Conservation (phyloP, 1,284 basidiomycete genomes). For the Entoloma clypeatum region DNA sequence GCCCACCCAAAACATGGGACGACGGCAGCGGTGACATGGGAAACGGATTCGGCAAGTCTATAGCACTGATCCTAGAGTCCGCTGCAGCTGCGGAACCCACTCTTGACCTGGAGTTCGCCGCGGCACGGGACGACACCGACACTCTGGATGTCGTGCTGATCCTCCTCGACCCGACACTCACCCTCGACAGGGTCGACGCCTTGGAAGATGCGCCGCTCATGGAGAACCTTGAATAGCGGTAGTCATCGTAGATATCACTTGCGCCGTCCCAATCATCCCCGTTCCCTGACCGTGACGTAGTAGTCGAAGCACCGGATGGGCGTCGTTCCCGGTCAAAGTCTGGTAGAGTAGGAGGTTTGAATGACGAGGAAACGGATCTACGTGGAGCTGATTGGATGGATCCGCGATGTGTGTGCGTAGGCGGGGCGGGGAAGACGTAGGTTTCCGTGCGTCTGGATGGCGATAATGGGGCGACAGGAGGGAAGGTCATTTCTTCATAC, state of each 20-base stretch:
- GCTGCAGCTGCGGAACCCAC: too few relatives aligned
- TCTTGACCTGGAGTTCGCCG: too few relatives aligned
- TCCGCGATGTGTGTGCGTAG: slow-evolving; percentile 17
- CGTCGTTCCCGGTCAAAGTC: slow-evolving; percentile 17
- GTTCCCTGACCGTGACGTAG: slow-evolving; percentile 32
- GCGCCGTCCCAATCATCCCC: slow-evolving; percentile 68
- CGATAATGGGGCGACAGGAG: slow-evolving; percentile 19
- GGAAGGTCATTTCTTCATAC: slow-evolving; percentile 16
- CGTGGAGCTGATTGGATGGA: not conserved
- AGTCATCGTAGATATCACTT: slow-evolving; percentile 69
- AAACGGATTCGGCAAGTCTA: too few relatives aligned
- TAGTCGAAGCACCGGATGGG: slow-evolving; percentile 26
- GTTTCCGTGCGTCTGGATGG: slow-evolving; percentile 9
- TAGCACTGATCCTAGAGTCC: too few relatives aligned
- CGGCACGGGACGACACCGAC: slow-evolving; percentile 2
- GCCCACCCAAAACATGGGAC: too few relatives aligned
- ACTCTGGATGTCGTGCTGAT: slow-evolving; percentile 7
- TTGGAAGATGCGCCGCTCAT: slow-evolving; percentile 28
- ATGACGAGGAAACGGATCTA: not conserved
- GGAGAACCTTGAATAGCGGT: slow-evolving; percentile 66
- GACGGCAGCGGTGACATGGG: too few relatives aligned
- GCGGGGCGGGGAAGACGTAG: slow-evolving; percentile 19
- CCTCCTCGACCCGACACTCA: slow-evolving; percentile 12
- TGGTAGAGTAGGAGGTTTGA: not conserved
- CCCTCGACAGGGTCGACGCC: slow-evolving; percentile 8